Conservation (phyloP, 352 stramenopile genomes). For the Globisporangium orthogonon region DNA sequence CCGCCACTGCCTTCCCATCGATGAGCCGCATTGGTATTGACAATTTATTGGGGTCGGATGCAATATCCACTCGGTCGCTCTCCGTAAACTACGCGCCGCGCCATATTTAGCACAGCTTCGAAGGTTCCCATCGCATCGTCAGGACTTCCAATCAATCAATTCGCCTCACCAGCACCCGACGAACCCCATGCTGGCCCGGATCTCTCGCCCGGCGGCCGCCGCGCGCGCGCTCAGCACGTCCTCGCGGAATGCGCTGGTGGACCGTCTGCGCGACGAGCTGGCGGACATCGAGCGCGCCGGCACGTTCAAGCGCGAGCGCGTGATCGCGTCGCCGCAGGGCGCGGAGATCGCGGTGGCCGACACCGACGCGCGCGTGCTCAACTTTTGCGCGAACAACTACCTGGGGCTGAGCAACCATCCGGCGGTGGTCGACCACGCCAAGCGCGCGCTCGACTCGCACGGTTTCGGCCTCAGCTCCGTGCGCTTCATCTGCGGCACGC, state of each 20-base stretch:
- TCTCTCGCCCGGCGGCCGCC: not conserved
- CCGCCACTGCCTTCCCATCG: conserved; percentile 64
- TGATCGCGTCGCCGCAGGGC: conserved; percentile 87
- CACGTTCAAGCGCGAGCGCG: conserved; percentile 86
- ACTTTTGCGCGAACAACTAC: conserved; percentile 96
- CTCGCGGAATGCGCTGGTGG: conserved; percentile 61
- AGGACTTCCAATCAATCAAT: not conserved
- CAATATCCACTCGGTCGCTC: not conserved
- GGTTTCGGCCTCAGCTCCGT: conserved; percentile 91
- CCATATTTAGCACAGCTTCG: too few species aligned
- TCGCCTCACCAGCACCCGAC: not conserved
- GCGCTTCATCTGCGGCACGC: conserved; percentile 93
- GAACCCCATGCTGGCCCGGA: not conserved
- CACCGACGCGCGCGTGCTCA: conserved; percentile 75
- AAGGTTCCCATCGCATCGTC: not conserved
- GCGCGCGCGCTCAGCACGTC: conserved; percentile 21
- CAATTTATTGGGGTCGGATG: conserved; percentile 2
- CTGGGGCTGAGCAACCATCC: conserved; percentile 88
- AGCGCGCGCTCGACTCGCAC: conserved; percentile 73
- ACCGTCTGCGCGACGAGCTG: conserved; percentile 71
- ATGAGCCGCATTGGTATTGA: conserved; percentile 34
- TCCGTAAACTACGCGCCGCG: conserved; percentile 1
- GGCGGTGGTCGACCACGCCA: conserved; percentile 77
- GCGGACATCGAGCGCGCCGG: conserved; percentile 64
- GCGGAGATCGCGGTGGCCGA: conserved; percentile 69